These are phyloP conservation scores for Pseudotulostoma volvatum DNA, from an alignment of 495 filamentous ascomycete species.

Conservation along the genomic window DNA sequence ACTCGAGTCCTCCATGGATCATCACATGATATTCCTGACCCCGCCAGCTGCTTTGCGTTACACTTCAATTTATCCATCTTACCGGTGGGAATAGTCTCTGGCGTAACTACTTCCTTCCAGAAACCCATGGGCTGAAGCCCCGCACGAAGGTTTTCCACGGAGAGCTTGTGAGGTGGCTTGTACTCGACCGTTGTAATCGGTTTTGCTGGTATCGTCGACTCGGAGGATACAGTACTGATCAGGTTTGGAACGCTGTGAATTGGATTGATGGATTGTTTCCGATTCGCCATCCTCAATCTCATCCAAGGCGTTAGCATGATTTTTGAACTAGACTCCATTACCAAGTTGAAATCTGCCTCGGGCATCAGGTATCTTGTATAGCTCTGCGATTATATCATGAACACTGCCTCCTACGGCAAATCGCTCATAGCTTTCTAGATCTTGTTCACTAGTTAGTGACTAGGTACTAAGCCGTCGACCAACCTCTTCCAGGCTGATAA, in stretches of 20 bases:
- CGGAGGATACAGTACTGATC: slow-evolving; percentile 14
- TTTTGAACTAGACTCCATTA: too few relatives aligned
- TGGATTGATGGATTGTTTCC: slow-evolving; percentile 1
- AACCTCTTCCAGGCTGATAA: neutral
- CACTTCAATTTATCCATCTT: slow-evolving; percentile 9
- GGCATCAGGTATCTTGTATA: too few relatives aligned
- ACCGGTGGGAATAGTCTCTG: slow-evolving; percentile 8
- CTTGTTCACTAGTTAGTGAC: neutral
- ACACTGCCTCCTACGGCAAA: neutral
- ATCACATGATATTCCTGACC: slow-evolving; percentile 17
- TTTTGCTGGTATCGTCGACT: slow-evolving; percentile 9
- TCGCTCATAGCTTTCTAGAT: neutral
- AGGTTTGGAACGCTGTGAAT: slow-evolving; percentile 2
- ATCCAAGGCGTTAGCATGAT: too few relatives aligned
- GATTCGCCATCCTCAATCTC: slow-evolving; percentile 7
- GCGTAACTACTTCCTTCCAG: slow-evolving; percentile 9
- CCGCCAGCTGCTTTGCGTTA: slow-evolving; percentile 7
- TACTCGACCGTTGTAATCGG: slow-evolving; percentile 15
- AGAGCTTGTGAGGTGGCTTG: slow-evolving; percentile 23
- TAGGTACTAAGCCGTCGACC: too few relatives aligned
- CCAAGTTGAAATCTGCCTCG: too few relatives aligned
- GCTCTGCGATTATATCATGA: too few relatives aligned
- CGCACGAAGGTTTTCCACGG: slow-evolving; percentile 11
- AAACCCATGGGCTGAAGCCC: slow-evolving; percentile 14
- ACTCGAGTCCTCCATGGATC: slow-evolving; percentile 16